Evolutionary conservation across 371 early-diverging fungal genomes (phyloP).

Genomic region (Capillidium heterosporum): DNA sequence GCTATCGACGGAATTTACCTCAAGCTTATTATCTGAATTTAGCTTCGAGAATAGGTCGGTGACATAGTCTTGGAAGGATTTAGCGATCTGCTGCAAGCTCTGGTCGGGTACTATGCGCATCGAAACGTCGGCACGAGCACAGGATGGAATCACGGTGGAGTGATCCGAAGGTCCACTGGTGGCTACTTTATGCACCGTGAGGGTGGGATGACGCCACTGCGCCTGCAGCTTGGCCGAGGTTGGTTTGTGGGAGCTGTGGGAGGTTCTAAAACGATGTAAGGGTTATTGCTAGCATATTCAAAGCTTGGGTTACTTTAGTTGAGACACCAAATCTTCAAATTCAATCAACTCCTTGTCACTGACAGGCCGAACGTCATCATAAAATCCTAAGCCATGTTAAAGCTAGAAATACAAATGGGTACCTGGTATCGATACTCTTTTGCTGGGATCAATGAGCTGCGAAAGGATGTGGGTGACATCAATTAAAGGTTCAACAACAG

Average conservation of each 20-base stretch:
- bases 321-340: slow-evolving; percentile 8
- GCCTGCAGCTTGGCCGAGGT: slow-evolving; percentile 38
- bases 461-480: slow-evolving; percentile 50
- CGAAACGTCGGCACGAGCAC: slow-evolving; percentile 48
- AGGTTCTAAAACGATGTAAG: slow-evolving; percentile 5
- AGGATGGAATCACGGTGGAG: slow-evolving; percentile 49
- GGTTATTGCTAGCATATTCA: slow-evolving; percentile 10
- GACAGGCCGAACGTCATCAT: slow-evolving; percentile 30
- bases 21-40: slow-evolving; percentile 29
- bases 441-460: slow-evolving; percentile 28
- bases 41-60: slow-evolving; percentile 25
- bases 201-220: slow-evolving; percentile 60
- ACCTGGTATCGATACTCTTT: slow-evolving; percentile 51
- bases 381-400: slow-evolving; percentile 22
- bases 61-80: slow-evolving; percentile 31
- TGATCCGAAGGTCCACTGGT: slow-evolving; percentile 44
- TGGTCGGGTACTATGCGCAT: slow-evolving; percentile 74
- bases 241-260: slow-evolving; percentile 17
- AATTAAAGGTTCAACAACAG: slow-evolving; percentile 54
- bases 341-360: slow-evolving; percentile 26
- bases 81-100: slow-evolving; percentile 33
- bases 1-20: slow-evolving; percentile 10
- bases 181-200: slow-evolving; percentile 62
- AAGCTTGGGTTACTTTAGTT: slow-evolving; percentile 18
- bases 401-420: neutral